A percentile compares a stretch with the other conserved stretches of the same genome.
These are phyloP conservation scores for Xylaria digitata DNA, from an alignment of 2,329 filamentous ascomycete genomes.

Conservation along the genomic window DNA sequence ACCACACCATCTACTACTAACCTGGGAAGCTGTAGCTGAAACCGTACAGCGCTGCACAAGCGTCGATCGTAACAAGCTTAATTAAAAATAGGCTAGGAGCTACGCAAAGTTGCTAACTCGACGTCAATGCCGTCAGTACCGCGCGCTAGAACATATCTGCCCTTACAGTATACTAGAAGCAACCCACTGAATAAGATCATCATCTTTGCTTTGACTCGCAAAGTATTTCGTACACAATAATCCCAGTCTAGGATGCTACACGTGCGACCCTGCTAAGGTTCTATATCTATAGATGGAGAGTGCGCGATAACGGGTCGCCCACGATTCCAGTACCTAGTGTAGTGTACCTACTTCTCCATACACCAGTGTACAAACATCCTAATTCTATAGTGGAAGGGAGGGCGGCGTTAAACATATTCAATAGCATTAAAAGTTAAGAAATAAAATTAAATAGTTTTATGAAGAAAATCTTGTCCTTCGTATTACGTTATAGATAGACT, in stretches of 20 bases:
- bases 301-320: conserved; percentile 8
- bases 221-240: conserved; percentile 6
- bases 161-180: conserved; percentile 26
- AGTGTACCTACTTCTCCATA: background rate
- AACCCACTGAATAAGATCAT: conserved; percentile 37
- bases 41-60: background rate
- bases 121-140: conserved; percentile 26
- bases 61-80: conserved; percentile 31
- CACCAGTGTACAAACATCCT: no score
- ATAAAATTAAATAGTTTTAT: no score
- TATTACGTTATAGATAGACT: conserved; percentile 15
- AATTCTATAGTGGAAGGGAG: no score
- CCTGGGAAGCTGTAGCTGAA: background rate
- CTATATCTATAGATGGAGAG: background rate
- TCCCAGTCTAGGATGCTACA: no score
- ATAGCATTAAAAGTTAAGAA: no score
- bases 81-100: conserved; percentile 22
- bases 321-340: no score
- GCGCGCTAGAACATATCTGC: conserved; percentile 27
- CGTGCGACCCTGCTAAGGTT: no score
- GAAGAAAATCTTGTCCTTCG: background rate
- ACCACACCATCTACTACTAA: background rate
- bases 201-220: no score
- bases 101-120: conserved; percentile 1
- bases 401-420: no score